Evolutionary conservation across 169 alveolate genomes (phyloP).

Genomic region (Plasmodium gallinaceum): DNA sequence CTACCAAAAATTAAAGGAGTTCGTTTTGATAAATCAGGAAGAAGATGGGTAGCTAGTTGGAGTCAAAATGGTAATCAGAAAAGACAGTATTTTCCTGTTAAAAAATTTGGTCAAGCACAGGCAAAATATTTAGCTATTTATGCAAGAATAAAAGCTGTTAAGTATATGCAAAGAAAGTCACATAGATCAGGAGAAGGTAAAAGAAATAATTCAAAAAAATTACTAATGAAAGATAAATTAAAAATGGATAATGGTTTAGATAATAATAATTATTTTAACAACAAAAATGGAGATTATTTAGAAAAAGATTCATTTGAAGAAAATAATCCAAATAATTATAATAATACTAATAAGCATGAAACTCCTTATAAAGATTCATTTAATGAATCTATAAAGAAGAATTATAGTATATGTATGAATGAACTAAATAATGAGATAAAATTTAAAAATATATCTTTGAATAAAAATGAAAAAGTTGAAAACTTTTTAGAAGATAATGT

Average conservation of each 20-base stretch:
- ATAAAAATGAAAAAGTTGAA: neutral
- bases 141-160: conserved; percentile 86
- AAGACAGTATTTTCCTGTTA: conserved; percentile 85
- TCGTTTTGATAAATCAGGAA: conserved; percentile 86
- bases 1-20: conserved; percentile 83
- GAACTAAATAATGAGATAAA: neutral
- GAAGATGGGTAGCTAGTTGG: conserved; percentile 89
- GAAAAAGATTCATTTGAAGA: neutral
- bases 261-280: neutral
- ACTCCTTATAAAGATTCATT: too few species aligned
- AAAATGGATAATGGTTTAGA: conserved; percentile 14
- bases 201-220: conserved; percentile 13
- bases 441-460: neutral
- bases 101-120: conserved; percentile 85
- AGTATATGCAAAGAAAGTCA: conserved; percentile 42
- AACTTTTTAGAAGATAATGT: neutral
- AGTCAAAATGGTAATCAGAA: conserved; percentile 88
- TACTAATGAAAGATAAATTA: conserved; percentile 5
- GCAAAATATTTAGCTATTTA: conserved; percentile 85
- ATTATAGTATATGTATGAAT: neutral
- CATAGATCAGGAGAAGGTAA: conserved; percentile 18
- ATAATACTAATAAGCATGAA: neutral
- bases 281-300: neutral
- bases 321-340: neutral
- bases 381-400: neutral